Percentiles rank a stretch among this genome's conserved stretches.
phyloP scores from a whole-genome alignment of 2,329 filamentous ascomycete genomes.

The Cordyceps pruinosa region DNA sequence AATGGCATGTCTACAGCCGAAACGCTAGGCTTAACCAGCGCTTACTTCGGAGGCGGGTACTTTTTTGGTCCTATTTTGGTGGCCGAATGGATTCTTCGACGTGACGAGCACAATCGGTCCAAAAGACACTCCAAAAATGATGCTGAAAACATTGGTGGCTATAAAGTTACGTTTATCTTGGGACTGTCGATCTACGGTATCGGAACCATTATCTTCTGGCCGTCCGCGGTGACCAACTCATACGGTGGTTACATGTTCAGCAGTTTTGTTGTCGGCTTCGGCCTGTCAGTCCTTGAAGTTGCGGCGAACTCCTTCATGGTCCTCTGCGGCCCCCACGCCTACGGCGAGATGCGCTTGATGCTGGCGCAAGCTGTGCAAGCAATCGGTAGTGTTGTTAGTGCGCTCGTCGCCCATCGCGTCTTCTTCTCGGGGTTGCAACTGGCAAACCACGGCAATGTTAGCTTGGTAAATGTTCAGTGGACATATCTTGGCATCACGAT shows the following conservation, averaged over 20 bases:
- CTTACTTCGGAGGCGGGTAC: slow-evolving; percentile 66
- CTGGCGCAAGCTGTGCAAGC: slow-evolving; percentile 71
- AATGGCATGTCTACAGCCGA: slow-evolving; percentile 55
- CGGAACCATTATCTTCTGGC: slow-evolving; percentile 83
- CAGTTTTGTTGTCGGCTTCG: slow-evolving; percentile 69
- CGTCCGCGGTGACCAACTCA: slow-evolving; percentile 64
- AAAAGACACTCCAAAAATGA: slow-evolving; percentile 31
- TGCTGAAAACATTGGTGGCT: slow-evolving; percentile 52
- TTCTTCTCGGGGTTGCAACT: slow-evolving; percentile 60
- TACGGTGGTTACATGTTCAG: slow-evolving; percentile 73
- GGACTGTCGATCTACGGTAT: slow-evolving; percentile 68
- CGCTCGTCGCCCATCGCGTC: slow-evolving; percentile 64
- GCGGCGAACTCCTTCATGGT: slow-evolving; percentile 69
- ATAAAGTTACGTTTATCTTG: slow-evolving; percentile 73
- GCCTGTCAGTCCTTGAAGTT: slow-evolving; percentile 70
- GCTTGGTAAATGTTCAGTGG: slow-evolving; percentile 72
- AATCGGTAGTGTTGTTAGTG: slow-evolving; percentile 65
- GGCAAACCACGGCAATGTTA: slow-evolving; percentile 27
- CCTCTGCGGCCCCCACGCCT: slow-evolving; percentile 66
- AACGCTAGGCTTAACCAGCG: slow-evolving; percentile 59
- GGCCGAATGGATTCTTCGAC: slow-evolving; percentile 62
- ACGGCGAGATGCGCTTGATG: slow-evolving; percentile 67
- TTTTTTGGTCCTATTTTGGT: slow-evolving; percentile 63
- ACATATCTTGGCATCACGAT: slow-evolving; percentile 76
- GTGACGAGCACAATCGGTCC: slow-evolving; percentile 53